Base-by-base conservation (phyloP, 1,284 basidiomycete species). In the Ceraceosorus bombacis region DNA sequence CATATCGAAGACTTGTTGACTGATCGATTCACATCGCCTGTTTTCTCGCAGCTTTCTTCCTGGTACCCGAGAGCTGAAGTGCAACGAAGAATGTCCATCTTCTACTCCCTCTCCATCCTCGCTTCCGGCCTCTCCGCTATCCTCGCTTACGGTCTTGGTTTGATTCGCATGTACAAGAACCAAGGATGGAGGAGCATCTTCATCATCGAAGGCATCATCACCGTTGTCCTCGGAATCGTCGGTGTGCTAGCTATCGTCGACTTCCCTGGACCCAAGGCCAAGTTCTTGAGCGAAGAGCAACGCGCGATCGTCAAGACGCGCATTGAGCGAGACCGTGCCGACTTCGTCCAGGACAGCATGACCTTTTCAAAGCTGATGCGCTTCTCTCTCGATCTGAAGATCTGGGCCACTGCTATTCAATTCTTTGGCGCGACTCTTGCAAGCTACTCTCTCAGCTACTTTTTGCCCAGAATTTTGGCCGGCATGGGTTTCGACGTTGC, bases 321-420 rank as follows among this genome's bases (percentile, higher is more conserved):
- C 41, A 79, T 82, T 60, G 65, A 81, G 58, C 65, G 68, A 17
- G 81, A 81, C 72, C 78, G 81, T 50, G 79, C 77, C 27, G 81
- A 82, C 66, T 69, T 79, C 27, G 70, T 68, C 17, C 71, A 72
- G 39, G 80, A 82, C 60, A 49, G 67, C 4, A 69, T 81, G 48
- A 79, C 79, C 17, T 60, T 59, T 62, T 39, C 49, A n/a, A 80
- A 79, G 63, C 57, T 78, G n/a, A 13, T 65, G 50, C 68, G 60
- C 49, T 79, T 81, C 67, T 53, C 76, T 13, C 12, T 36, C 8
- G 79, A 81, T 67, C 63, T 72, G 64, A 81, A 80, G 74, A 65
- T 80, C 27, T 81, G 80, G 80, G 63, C 70, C 2, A 81, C 78
- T 59, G 79, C 73, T 37, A 61, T 81, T 53, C 72, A 78, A 67